phyloP scores from a whole-genome alignment of 2,329 filamentous ascomycete genomes.

The Acrocalymma vagum region DNA sequence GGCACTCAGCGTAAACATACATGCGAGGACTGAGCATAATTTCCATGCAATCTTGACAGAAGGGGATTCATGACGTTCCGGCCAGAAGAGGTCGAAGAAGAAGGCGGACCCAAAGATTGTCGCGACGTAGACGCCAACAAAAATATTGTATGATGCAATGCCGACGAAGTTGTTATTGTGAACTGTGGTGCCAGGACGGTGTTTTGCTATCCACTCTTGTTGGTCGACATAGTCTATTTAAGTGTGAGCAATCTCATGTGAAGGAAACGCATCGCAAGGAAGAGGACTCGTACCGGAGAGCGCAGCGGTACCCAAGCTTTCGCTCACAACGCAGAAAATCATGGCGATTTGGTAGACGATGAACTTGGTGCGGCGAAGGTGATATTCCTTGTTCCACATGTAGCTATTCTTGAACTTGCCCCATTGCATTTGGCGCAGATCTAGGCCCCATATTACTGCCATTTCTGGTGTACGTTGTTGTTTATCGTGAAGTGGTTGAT shows the following conservation, averaged over 20 bases:
- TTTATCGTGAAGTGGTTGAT: background rate
- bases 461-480: too few species aligned
- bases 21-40: slow-evolving; percentile 59
- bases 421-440: slow-evolving; percentile 66
- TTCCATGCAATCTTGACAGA: slow-evolving; percentile 64
- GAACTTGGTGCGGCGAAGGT: slow-evolving; percentile 66
- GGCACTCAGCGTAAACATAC: slow-evolving; percentile 56
- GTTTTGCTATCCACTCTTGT: slow-evolving; percentile 55
- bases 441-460: slow-evolving; percentile 65
- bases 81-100: slow-evolving; percentile 71
- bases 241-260: slow-evolving; percentile 1
- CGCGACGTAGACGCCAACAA: slow-evolving; percentile 64
- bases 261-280: slow-evolving; percentile 2
- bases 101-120: slow-evolving; percentile 67
- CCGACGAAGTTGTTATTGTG: slow-evolving; percentile 66
- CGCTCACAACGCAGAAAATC: slow-evolving; percentile 65
- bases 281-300: slow-evolving; percentile 55
- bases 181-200: slow-evolving; percentile 52
- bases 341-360: slow-evolving; percentile 68
- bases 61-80: slow-evolving; percentile 59
- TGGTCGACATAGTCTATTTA: slow-evolving; percentile 62
- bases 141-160: slow-evolving; percentile 66
- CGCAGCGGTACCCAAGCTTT: slow-evolving; percentile 64
- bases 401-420: slow-evolving; percentile 65
- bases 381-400: slow-evolving; percentile 66